Evolutionary conservation across 2,329 filamentous ascomycete genomes (phyloP).

Genomic region (Hymenoscyphus occultus): DNA sequence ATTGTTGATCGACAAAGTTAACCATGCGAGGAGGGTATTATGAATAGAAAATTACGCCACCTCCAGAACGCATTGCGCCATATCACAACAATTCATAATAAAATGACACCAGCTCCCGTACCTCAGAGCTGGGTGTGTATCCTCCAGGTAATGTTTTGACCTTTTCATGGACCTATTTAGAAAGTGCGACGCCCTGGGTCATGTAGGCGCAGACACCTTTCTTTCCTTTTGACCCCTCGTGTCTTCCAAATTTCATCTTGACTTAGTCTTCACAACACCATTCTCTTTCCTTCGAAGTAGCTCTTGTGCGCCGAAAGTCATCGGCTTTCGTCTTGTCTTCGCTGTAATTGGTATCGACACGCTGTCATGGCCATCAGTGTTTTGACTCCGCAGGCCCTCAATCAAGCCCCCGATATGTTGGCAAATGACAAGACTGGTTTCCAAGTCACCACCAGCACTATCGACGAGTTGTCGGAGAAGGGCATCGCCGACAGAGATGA

Average conservation of each 20-base stretch:
- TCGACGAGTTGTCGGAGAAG: not conserved
- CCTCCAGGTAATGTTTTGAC: conserved; percentile 9
- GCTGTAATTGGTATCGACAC: not conserved
- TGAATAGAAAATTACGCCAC: conserved; percentile 20
- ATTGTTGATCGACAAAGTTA: conserved; percentile 1
- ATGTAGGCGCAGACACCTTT: conserved; percentile 7
- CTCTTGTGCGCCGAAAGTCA: not conserved
- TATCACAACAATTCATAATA: conserved; percentile 22
- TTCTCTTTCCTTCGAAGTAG: not conserved
- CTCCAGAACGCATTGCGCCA: conserved; percentile 17
- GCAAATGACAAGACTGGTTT: not conserved
- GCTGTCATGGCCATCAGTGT: conserved; percentile 3
- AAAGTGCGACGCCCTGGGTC: conserved; percentile 5
- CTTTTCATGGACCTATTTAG: not conserved
- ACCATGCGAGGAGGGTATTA: not conserved
- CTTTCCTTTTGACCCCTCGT: not conserved
- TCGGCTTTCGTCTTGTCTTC: not conserved
- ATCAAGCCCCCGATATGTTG: not conserved
- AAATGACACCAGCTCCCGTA: conserved; percentile 22
- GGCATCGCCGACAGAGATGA: conserved; percentile 14
- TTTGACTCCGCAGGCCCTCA: not conserved
- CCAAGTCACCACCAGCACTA: not conserved
- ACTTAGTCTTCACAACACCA: not conserved
- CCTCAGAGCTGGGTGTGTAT: not conserved
- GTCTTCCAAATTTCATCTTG: not conserved